These are phyloP conservation scores for Musa itinerans DNA, from an alignment of 176 grass and related monocot species.

Conservation along the genomic window DNA sequence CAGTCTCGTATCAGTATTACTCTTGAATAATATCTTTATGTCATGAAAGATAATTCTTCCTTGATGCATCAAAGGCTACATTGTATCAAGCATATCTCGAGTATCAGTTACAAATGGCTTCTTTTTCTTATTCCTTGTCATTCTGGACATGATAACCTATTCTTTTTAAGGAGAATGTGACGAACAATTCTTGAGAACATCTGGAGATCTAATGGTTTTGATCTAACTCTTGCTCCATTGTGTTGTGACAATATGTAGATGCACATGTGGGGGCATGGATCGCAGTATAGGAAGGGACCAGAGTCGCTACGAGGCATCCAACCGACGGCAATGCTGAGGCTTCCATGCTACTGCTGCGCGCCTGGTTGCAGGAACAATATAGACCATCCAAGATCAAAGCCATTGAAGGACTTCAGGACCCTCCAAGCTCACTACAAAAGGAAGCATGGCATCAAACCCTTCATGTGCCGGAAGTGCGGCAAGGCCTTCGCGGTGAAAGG, in stretches of 20 bases:
- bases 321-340: slow-evolving; percentile 91
- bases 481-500: slow-evolving; percentile 98
- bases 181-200: no score
- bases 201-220: neutral
- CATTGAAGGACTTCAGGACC: slow-evolving; percentile 95
- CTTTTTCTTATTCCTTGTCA: no score
- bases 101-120: no score
- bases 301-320: slow-evolving; percentile 90
- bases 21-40: slow-evolving; percentile 7
- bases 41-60: slow-evolving; percentile 1
- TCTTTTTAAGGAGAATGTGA: no score
- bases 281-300: slow-evolving; percentile 86
- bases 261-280: slow-evolving; percentile 99
- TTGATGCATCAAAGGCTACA: neutral
- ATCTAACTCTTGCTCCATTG: neutral
- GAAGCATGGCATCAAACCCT: slow-evolving; percentile 97
- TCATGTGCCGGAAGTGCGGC: slow-evolving; percentile 93
- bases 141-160: no score
- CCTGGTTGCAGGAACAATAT: slow-evolving; percentile 94
- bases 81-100: no score
- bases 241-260: slow-evolving; percentile 33
- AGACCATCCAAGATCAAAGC: slow-evolving; percentile 81
- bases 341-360: slow-evolving; percentile 96
- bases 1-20: neutral
- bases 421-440: slow-evolving; percentile 99